Conservation (phyloP, 1,139 yeast species). For the Scheffersomyces segobiensis region DNA sequence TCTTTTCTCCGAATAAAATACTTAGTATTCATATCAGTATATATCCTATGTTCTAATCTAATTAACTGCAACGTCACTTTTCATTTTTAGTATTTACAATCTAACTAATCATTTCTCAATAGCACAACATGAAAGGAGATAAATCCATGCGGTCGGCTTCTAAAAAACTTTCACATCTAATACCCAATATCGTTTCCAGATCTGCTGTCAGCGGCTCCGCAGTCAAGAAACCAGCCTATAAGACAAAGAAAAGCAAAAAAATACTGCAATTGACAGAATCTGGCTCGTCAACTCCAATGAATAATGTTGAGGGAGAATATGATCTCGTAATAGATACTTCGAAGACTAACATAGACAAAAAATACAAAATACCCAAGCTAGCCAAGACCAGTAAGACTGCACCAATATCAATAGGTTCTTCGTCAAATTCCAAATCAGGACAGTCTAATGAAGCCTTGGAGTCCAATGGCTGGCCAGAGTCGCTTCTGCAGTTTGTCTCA, state of each 20-base stretch:
- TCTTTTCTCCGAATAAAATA: neutral
- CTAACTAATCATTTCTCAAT: neutral
- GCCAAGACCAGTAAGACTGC: neutral
- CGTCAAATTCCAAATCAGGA: neutral
- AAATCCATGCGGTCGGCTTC: neutral
- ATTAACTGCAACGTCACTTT: neutral
- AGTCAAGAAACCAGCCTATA: neutral
- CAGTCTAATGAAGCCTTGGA: neutral
- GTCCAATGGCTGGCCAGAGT: slow-evolving; percentile 42
- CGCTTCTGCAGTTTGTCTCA: slow-evolving; percentile 48
- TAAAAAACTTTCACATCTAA: neutral
- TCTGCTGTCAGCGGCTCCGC: neutral
- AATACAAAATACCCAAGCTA: neutral
- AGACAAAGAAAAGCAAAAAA: too few species aligned
- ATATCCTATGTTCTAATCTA: neutral
- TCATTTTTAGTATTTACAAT: neutral
- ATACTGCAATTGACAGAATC: neutral
- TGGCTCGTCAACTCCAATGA: neutral
- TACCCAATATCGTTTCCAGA: neutral
- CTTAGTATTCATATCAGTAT: neutral
- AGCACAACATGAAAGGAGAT: neutral
- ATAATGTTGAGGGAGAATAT: neutral
- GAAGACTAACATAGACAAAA: neutral
- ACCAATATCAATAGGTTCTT: neutral
- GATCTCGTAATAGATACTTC: neutral